Percentiles rank a stretch among this genome's conserved stretches.
These are phyloP conservation scores for Chrysochromulina tobinii DNA, from an alignment of 78 protist species.

Conservation along the genomic window DNA sequence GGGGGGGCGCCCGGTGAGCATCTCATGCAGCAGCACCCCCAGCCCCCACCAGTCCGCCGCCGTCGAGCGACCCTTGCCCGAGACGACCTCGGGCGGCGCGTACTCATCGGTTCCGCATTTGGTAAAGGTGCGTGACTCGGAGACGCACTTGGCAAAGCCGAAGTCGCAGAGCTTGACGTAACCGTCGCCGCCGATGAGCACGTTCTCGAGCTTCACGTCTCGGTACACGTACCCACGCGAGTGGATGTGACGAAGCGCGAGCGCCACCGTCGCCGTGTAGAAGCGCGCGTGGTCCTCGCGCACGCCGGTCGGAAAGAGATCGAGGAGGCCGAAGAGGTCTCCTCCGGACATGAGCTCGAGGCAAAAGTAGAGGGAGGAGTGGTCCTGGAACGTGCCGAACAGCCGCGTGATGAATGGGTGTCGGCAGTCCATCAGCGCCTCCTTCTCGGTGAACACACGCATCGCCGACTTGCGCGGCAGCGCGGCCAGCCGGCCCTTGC, in stretches of 20 bases:
- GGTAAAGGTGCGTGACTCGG: not conserved
- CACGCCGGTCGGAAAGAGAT: not conserved
- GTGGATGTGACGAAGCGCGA: not conserved
- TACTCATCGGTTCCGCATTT: not conserved
- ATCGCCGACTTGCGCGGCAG: too few relatives aligned
- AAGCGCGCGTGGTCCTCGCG: not conserved
- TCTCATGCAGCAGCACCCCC: not conserved
- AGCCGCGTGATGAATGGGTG: not conserved
- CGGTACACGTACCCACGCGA: not conserved
- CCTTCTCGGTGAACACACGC: too few relatives aligned
- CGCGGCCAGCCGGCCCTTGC: too few relatives aligned
- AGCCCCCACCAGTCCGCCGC: conserved; percentile 20
- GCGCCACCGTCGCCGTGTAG: not conserved
- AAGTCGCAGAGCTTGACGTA: not conserved
- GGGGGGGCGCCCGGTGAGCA: conserved; percentile 19
- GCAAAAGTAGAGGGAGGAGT: conserved; percentile 45
- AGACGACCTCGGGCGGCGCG: not conserved
- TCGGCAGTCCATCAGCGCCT: too few relatives aligned
- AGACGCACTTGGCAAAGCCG: not conserved
- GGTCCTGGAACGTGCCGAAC: conserved; percentile 58
- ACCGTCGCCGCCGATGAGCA: not conserved
- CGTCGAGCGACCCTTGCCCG: not conserved
- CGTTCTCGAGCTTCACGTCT: not conserved
- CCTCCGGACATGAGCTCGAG: conserved; percentile 65
- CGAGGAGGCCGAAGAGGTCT: conserved; percentile 51